Percentiles rank a stretch among this genome's conserved stretches.
Conservation (phyloP, 345 rosid genomes). For the Hibiscus mutabilis region DNA sequence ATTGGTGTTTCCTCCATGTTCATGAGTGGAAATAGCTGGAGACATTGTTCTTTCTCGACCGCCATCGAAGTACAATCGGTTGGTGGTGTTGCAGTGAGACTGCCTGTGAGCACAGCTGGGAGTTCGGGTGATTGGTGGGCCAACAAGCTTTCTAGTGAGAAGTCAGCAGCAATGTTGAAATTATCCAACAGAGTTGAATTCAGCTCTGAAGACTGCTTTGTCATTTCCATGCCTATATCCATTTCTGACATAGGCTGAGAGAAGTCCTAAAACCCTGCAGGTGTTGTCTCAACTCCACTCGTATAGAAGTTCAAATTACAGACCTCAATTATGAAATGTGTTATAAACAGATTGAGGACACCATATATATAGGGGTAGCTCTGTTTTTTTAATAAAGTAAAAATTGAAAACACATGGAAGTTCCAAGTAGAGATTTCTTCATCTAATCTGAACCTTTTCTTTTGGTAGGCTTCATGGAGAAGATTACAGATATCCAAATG, state of each 20-base stretch:
- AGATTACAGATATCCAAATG: not conserved
- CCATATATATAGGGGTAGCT: conserved; percentile 7
- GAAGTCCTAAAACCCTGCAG: conserved; percentile 24
- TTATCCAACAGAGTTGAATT: conserved; percentile 25
- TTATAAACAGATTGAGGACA: not conserved
- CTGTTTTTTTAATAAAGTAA: conserved; percentile 11
- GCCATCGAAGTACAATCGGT: not conserved
- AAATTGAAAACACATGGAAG: conserved; percentile 13
- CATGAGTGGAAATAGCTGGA: conserved; percentile 18
- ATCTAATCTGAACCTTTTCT: conserved; percentile 13
- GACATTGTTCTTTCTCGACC: conserved; percentile 13
- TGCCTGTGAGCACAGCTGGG: not conserved
- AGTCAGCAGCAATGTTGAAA: conserved; percentile 15
- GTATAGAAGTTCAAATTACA: not conserved
- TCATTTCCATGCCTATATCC: conserved; percentile 25
- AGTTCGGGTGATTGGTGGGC: conserved; percentile 22
- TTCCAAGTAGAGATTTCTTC: conserved; percentile 14
- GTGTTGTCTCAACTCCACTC: conserved; percentile 31
- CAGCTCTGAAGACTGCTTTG: conserved; percentile 27
- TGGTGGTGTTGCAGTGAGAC: not conserved
- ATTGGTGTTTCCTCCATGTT: conserved; percentile 11
- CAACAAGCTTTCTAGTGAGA: conserved; percentile 24
- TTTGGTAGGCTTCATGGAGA: conserved; percentile 19
- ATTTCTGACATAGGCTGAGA: conserved; percentile 20
- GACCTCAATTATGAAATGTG: conserved; percentile 6